Evolutionary conservation across 352 stramenopile species (phyloP).

Genomic region (Pythium rishiriense): DNA sequence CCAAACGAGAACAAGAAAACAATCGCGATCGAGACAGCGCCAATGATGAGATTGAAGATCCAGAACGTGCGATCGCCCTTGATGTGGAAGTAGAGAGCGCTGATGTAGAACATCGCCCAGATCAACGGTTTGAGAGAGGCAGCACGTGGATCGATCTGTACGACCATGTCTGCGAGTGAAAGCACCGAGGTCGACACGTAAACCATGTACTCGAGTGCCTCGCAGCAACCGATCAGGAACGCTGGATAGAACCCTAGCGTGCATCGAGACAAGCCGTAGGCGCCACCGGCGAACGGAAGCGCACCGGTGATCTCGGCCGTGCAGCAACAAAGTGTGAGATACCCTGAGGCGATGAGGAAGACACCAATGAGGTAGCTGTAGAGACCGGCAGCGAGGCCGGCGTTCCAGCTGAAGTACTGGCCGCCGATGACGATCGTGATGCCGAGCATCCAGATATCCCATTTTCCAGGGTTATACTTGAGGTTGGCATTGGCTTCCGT

Average conservation of each 20-base stretch:
- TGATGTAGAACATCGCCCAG: conserved; percentile 16
- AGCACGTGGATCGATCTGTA: conserved; percentile 1
- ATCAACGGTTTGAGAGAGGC: conserved; percentile 14
- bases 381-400: conserved; percentile 25
- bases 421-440: conserved; percentile 34
- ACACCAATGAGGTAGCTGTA: conserved; percentile 8
- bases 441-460: conserved; percentile 33
- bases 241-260: conserved; percentile 31
- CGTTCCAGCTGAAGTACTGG: conserved; percentile 40
- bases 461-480: neutral
- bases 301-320: conserved; percentile 31
- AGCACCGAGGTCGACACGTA: conserved; percentile 31
- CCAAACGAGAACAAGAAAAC: conserved; percentile 17
- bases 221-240: conserved; percentile 25
- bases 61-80: too few species aligned
- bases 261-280: conserved; percentile 29
- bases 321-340: conserved; percentile 27
- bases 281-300: conserved; percentile 32
- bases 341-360: conserved; percentile 5
- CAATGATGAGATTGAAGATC: too few species aligned
- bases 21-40: conserved; percentile 8
- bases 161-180: conserved; percentile 27
- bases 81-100: too few species aligned
- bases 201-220: conserved; percentile 33
- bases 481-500: too few species aligned